A percentile compares a stretch with the other conserved stretches of the same genome.
Evolutionary conservation across 352 stramenopile species (phyloP).

Genomic region (Pythium apleroticum): DNA sequence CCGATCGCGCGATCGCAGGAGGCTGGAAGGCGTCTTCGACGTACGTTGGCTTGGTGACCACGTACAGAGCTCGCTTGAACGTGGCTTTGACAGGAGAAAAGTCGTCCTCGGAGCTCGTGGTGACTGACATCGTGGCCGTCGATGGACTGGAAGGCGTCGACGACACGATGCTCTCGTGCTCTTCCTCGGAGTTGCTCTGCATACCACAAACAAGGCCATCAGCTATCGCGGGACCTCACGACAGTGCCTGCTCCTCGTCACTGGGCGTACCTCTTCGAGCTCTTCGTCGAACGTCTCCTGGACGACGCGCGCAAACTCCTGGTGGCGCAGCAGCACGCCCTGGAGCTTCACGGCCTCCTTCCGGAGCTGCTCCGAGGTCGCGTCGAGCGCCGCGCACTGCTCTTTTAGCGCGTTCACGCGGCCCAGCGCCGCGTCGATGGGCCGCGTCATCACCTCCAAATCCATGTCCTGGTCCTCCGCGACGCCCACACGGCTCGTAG

Average conservation of each 20-base stretch:
- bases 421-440: neutral
- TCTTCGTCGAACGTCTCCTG: conserved; percentile 43
- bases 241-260: conserved; percentile 17
- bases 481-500: neutral
- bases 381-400: conserved; percentile 36
- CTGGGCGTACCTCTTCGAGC: conserved; percentile 30
- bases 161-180: conserved; percentile 22
- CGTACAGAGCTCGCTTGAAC: conserved; percentile 22
- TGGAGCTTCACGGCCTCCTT: conserved; percentile 43
- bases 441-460: neutral
- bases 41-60: conserved; percentile 30
- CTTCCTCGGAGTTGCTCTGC: conserved; percentile 21
- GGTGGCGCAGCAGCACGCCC: conserved; percentile 22
- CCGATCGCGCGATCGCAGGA: conserved; percentile 31
- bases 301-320: conserved; percentile 38
- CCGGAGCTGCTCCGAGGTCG: conserved; percentile 43
- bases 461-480: neutral
- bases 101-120: conserved; percentile 28
- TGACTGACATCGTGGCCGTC: conserved; percentile 29
- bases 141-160: conserved; percentile 20
- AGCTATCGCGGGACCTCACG: neutral
- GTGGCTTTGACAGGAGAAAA: conserved; percentile 31
- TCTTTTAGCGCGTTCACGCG: conserved; percentile 36
- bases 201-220: conserved; percentile 21
- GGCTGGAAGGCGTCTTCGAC: conserved; percentile 31